Percentiles rank a stretch among this genome's conserved stretches.
Conservation (phyloP, 768 basidiomycete species). For the Rhizopogon roseolus region DNA sequence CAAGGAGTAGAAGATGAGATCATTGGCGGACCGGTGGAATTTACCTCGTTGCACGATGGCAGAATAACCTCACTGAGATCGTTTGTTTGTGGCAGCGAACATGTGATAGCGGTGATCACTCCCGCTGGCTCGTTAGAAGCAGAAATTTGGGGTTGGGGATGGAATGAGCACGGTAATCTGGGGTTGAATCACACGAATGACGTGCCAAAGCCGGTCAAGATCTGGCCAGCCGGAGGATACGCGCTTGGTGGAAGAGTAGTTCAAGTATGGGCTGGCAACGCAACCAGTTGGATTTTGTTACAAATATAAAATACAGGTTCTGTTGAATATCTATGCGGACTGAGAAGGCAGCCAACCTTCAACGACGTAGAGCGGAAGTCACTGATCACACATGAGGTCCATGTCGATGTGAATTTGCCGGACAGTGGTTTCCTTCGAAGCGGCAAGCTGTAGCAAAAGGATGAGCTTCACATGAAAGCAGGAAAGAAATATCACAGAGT, state of each 20-base stretch:
- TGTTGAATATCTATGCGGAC: background rate
- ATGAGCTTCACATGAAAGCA: conserved; percentile 5
- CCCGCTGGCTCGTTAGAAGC: conserved; percentile 11
- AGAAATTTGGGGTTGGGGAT: conserved; percentile 87
- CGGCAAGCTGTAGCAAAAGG: conserved; percentile 54
- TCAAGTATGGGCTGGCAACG: conserved; percentile 25
- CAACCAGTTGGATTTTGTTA: conserved; percentile 28
- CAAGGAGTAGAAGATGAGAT: background rate
- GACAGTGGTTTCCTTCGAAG: conserved; percentile 63
- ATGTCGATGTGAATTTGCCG: conserved; percentile 71
- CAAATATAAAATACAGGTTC: conserved; percentile 12
- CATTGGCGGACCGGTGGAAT: conserved; percentile 7
- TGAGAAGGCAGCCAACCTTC: background rate
- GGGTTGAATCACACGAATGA: conserved; percentile 63
- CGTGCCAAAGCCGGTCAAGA: conserved; percentile 38
- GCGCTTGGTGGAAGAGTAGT: conserved; percentile 9
- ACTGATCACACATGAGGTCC: conserved; percentile 44
- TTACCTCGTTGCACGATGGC: conserved; percentile 18
- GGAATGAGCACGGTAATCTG: conserved; percentile 98
- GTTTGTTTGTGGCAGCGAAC: conserved; percentile 81
- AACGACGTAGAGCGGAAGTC: background rate
- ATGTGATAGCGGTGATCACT: conserved; percentile 48
- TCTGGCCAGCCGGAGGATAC: conserved; percentile 42
- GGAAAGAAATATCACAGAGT: background rate
- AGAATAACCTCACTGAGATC: conserved; percentile 21